A percentile compares a stretch with the other conserved stretches of the same genome.
phyloP scores from a whole-genome alignment of 768 basidiomycete species.

The Amyloporia xantha region DNA sequence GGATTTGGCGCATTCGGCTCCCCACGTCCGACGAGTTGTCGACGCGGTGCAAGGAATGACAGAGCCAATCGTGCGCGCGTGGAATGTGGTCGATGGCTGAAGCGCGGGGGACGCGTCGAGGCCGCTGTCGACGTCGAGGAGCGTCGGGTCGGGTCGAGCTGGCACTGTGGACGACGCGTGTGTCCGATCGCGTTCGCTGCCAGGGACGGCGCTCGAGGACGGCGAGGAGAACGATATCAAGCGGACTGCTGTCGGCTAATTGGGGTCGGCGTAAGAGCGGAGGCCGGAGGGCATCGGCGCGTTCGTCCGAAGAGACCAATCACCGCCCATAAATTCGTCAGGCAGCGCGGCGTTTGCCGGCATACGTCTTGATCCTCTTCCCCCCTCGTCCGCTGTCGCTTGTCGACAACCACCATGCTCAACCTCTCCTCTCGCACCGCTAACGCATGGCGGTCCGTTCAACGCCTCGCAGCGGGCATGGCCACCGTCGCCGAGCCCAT shows the following conservation, averaged over 20 bases:
- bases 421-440: slow-evolving; percentile 22
- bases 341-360: slow-evolving; percentile 16
- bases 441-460: slow-evolving; percentile 21
- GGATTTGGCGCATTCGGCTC: neutral
- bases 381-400: slow-evolving; percentile 12
- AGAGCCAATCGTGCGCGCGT: neutral
- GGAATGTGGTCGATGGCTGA: neutral
- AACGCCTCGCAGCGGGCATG: slow-evolving; percentile 46
- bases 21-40: neutral
- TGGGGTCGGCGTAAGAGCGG: slow-evolving; percentile 7
- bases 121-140: too few relatives aligned
- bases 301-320: slow-evolving; percentile 20
- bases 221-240: neutral
- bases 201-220: neutral
- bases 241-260: neutral
- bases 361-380: slow-evolving; percentile 17
- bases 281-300: slow-evolving; percentile 15
- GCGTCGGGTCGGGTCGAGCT: too few relatives aligned
- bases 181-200: too few relatives aligned
- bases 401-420: slow-evolving; percentile 24
- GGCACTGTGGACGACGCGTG: too few relatives aligned
- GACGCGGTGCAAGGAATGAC: neutral
- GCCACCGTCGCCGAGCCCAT: slow-evolving; percentile 73
- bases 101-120: neutral
- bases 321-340: slow-evolving; percentile 23